A percentile compares a stretch with the other conserved stretches of the same genome.
Conservation (phyloP, 1,284 basidiomycete species). For the Cryptococcus depauperatus region DNA sequence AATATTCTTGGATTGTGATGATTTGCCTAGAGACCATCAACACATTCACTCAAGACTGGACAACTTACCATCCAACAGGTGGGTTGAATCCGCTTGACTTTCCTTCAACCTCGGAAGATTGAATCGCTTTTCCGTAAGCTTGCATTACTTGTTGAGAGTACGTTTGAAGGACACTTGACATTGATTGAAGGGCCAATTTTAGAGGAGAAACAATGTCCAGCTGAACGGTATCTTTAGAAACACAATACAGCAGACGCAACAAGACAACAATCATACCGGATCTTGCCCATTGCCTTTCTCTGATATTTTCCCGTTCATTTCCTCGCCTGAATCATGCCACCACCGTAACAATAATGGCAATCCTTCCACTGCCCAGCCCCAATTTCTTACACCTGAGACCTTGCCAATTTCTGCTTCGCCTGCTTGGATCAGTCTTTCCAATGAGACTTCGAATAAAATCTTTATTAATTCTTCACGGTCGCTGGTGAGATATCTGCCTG, state of each 20-base stretch:
- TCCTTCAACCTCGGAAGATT: slow-evolving; percentile 24
- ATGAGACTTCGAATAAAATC: slow-evolving; percentile 6
- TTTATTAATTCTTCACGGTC: slow-evolving; percentile 12
- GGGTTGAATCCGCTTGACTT: slow-evolving; percentile 25
- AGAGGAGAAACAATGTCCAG: slow-evolving; percentile 7
- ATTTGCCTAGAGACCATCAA: slow-evolving; percentile 14
- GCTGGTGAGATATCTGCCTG: slow-evolving; percentile 6
- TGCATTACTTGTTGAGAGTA: slow-evolving; percentile 12
- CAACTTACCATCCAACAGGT: slow-evolving; percentile 31
- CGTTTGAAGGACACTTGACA: slow-evolving; percentile 10
- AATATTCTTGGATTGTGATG: slow-evolving; percentile 21
- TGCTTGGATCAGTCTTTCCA: slow-evolving; percentile 1
- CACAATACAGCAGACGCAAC: too few relatives aligned
- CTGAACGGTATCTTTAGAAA: too few relatives aligned
- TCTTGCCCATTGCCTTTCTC: too few relatives aligned
- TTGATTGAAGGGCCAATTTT: neutral
- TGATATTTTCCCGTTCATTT: slow-evolving; percentile 15
- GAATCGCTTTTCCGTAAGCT: slow-evolving; percentile 9
- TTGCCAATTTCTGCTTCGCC: neutral
- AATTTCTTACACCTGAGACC: slow-evolving; percentile 10
- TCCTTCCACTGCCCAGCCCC: slow-evolving; percentile 24
- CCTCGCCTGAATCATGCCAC: slow-evolving; percentile 24
- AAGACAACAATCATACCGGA: too few relatives aligned
- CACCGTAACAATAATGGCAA: slow-evolving; percentile 28
- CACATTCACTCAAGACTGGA: neutral